Conservation (phyloP, 2,329 filamentous ascomycete species). For the Botrytis cinerea region DNA sequence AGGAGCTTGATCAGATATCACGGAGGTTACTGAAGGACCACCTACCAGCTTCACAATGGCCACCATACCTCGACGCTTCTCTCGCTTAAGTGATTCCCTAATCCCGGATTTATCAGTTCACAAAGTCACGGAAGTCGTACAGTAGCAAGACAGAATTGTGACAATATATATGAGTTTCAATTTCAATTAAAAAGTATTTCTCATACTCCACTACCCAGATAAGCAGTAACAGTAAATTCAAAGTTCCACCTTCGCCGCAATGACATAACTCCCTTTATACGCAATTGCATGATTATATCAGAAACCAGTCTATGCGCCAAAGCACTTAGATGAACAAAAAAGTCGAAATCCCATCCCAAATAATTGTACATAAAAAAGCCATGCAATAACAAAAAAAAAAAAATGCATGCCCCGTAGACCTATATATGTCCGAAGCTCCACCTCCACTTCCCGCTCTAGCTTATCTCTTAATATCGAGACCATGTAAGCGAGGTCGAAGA, state of each 20-base stretch:
- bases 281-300: background rate
- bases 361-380: background rate
- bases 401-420: background rate
- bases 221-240: background rate
- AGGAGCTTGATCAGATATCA: too few relatives aligned
- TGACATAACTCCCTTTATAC: background rate
- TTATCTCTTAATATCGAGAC: background rate
- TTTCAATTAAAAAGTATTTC: background rate
- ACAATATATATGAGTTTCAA: background rate
- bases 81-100: too few relatives aligned
- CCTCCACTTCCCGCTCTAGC: background rate
- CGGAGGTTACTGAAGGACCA: too few relatives aligned
- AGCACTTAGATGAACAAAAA: background rate
- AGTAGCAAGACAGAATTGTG: background rate
- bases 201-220: background rate
- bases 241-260: background rate
- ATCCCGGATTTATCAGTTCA: too few relatives aligned
- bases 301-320: background rate
- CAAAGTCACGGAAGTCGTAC: background rate
- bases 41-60: too few relatives aligned
- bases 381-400: background rate
- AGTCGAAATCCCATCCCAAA: background rate
- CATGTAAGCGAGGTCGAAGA: background rate
- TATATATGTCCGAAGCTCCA: background rate
- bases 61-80: too few relatives aligned